Percentiles rank a stretch among this genome's conserved stretches.
These are phyloP conservation scores for Pichia kluyveri DNA, from an alignment of 805 yeast genomes.

Conservation along the genomic window DNA sequence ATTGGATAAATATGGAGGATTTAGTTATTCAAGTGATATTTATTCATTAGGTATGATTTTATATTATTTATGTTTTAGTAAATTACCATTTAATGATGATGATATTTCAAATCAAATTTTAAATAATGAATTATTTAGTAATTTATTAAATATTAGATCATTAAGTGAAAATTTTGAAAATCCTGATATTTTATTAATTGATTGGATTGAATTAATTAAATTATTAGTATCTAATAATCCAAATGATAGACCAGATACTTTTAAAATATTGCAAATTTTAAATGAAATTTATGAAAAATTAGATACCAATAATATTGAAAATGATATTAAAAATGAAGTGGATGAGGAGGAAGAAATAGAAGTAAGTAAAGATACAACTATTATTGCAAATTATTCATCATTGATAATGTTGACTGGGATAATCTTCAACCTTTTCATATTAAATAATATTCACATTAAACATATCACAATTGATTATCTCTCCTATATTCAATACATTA, in stretches of 20 bases:
- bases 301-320: neutral
- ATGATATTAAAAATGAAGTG: conserved; percentile 8
- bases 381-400: neutral
- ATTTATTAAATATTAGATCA: conserved; percentile 13
- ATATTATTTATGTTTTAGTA: conserved; percentile 63
- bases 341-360: neutral
- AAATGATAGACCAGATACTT: conserved; percentile 38
- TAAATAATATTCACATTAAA: neutral
- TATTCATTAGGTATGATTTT: conserved; percentile 81
- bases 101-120: conserved; percentile 20
- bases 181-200: conserved; percentile 26
- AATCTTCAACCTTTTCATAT: neutral
- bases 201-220: conserved; percentile 25
- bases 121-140: conserved; percentile 14
- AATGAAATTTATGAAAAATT: conserved; percentile 4
- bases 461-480: neutral
- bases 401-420: neutral
- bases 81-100: conserved; percentile 44
- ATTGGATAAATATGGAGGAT: conserved; percentile 31
- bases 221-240: conserved; percentile 13
- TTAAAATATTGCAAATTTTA: conserved; percentile 27
- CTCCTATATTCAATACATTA: neutral
- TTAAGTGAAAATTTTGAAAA: neutral
- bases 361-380: neutral
- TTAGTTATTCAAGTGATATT: conserved; percentile 65